These are phyloP conservation scores for Candida smagusa DNA, from an alignment of 1,139 yeast genomes.

Conservation along the genomic window DNA sequence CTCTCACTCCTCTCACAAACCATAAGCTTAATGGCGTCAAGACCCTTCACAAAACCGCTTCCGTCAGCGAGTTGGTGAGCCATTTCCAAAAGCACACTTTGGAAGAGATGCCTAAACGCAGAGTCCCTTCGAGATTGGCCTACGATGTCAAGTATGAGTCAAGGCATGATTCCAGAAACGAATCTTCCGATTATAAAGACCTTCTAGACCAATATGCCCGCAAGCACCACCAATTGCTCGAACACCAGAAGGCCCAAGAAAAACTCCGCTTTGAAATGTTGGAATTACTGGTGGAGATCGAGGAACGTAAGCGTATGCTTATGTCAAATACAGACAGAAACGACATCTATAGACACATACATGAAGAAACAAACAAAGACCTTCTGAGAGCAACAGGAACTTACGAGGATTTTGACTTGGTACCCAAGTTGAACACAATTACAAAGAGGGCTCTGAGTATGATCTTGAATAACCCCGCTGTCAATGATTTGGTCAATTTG, in stretches of 20 bases:
- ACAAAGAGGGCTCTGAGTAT: constrained; percentile 10
- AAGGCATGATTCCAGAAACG: neutral
- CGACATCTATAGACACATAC: constrained; percentile 10
- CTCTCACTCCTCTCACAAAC: constrained; percentile 2
- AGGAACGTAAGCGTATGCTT: constrained; percentile 14
- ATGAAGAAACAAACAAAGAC: constrained; percentile 12
- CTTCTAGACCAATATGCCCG: constrained; percentile 15
- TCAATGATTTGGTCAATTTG: constrained; percentile 9
- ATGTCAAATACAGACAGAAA: constrained; percentile 4
- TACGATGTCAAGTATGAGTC: neutral
- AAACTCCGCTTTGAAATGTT: constrained; percentile 25
- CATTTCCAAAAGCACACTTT: constrained; percentile 4
- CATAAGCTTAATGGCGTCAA: constrained; percentile 2
- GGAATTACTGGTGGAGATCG: constrained; percentile 22
- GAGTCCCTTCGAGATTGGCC: neutral
- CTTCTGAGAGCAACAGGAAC: constrained; percentile 5
- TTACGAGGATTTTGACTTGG: constrained; percentile 3
- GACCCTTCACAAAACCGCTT: constrained; percentile 4
- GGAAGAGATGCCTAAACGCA: neutral
- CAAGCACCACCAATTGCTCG: constrained; percentile 25
- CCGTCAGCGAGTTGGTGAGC: constrained; percentile 9
- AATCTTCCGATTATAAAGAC: neutral
- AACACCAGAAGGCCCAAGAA: constrained; percentile 22
- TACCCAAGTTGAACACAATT: constrained; percentile 7
- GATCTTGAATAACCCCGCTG: constrained; percentile 5